Evolutionary conservation across 306 rosid species (phyloP).

Genomic region (Cicer arietinum): DNA sequence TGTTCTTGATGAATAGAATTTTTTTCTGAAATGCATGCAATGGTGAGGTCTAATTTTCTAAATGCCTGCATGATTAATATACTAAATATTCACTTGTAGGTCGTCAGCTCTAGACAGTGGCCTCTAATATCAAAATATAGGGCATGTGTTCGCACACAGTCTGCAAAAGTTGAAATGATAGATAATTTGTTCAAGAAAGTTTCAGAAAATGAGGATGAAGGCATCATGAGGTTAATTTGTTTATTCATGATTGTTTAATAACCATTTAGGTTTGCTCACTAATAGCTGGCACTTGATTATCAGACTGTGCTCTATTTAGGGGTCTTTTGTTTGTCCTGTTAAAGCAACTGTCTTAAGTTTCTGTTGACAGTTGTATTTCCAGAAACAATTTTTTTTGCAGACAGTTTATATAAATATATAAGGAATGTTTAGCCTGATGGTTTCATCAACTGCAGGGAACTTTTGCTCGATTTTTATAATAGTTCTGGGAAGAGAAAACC

Average conservation of each 20-base stretch:
- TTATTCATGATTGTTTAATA: not conserved
- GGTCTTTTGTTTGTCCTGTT: not conserved
- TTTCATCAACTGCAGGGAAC: conserved; percentile 74
- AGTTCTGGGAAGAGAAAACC: conserved; percentile 91
- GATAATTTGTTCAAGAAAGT: conserved; percentile 76
- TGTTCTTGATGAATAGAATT: not conserved
- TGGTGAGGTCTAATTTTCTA: not conserved
- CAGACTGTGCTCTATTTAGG: not conserved
- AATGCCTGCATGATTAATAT: conserved; percentile 13
- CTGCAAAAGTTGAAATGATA: conserved; percentile 91
- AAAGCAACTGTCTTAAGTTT: not conserved
- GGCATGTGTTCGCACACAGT: conserved; percentile 90
- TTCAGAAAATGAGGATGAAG: conserved; percentile 81
- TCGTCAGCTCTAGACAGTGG: conserved; percentile 92
- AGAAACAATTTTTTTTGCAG: not conserved
- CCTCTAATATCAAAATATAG: conserved; percentile 89
- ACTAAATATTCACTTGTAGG: conserved; percentile 54
- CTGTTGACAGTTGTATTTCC: conserved; percentile 18
- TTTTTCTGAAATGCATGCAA: not conserved
- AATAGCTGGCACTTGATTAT: not conserved
- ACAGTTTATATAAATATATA: not conserved
- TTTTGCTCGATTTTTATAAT: conserved; percentile 75
- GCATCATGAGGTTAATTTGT: conserved; percentile 72
- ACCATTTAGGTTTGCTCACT: too few species aligned
- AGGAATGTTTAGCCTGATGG: conserved; percentile 10